phyloP scores from a whole-genome alignment of 495 filamentous ascomycete species.

The Aspergillus ellipticus region DNA sequence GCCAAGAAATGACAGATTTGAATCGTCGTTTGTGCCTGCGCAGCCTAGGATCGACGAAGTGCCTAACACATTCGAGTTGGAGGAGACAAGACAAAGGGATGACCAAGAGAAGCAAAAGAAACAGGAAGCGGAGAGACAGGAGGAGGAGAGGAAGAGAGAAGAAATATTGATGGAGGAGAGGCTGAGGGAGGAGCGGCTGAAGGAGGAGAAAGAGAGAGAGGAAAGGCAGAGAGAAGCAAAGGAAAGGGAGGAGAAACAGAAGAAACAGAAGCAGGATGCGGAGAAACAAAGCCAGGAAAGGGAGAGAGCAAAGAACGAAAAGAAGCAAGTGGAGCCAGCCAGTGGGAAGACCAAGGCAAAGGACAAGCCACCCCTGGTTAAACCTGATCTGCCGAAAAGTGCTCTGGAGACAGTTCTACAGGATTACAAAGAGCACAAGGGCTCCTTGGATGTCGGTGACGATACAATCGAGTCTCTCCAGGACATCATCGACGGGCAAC shows the following conservation, averaged over 20 bases:
- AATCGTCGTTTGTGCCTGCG: neutral
- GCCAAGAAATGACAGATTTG: neutral
- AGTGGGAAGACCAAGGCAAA: slow-evolving; percentile 5
- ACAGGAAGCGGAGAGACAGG: neutral
- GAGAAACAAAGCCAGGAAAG: slow-evolving; percentile 5
- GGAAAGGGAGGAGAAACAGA: neutral
- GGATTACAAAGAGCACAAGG: slow-evolving; percentile 44
- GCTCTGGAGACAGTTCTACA: slow-evolving; percentile 52
- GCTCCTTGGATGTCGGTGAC: slow-evolving; percentile 48
- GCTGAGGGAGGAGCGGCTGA: neutral
- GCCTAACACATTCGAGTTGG: neutral
- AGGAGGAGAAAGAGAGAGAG: neutral
- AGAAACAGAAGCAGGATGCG: neutral
- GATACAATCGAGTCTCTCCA: slow-evolving; percentile 62
- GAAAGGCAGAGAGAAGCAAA: neutral
- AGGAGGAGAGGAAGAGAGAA: neutral
- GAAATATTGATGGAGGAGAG: slow-evolving; percentile 9
- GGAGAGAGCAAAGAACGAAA: slow-evolving; percentile 12
- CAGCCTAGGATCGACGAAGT: neutral
- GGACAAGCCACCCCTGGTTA: slow-evolving; percentile 27
- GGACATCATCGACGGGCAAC: slow-evolving; percentile 44
- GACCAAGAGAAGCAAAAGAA: neutral
- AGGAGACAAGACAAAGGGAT: neutral
- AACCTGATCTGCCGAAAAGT: slow-evolving; percentile 47
- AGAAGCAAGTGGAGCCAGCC: neutral